Conservation (phyloP, 164 flowering plant species). For the Magnolia officinalis region DNA sequence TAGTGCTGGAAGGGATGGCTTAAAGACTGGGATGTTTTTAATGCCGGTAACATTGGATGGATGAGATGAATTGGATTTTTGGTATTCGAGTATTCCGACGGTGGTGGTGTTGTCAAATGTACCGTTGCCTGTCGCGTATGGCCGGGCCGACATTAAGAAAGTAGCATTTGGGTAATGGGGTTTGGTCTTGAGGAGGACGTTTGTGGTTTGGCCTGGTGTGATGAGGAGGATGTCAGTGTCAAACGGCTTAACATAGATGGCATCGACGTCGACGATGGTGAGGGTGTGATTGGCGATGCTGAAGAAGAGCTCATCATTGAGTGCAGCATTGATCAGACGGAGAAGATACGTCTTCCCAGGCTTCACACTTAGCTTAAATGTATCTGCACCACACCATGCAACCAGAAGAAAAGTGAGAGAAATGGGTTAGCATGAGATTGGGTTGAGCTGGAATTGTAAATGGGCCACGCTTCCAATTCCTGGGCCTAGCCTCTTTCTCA, state of each 20-base stretch:
- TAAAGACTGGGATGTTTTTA: constrained; percentile 2
- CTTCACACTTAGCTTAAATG: constrained; percentile 62
- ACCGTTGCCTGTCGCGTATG: constrained; percentile 38
- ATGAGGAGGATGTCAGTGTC: constrained; percentile 32
- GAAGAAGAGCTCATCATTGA: constrained; percentile 78
- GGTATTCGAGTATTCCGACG: constrained; percentile 36
- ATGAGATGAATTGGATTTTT: background rate
- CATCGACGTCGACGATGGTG: constrained; percentile 66
- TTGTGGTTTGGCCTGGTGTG: constrained; percentile 59
- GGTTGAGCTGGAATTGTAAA: no score
- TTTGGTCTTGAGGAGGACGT: constrained; percentile 46
- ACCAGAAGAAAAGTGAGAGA: background rate
- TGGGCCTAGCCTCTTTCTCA: background rate
- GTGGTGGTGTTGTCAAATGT: constrained; percentile 47
- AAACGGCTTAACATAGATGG: constrained; percentile 65
- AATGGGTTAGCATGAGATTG: no score
- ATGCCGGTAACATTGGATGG: background rate
- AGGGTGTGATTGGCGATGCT: constrained; percentile 67
- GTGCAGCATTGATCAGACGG: constrained; percentile 74
- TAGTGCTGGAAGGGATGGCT: constrained; percentile 20
- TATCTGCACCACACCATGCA: constrained; percentile 39
- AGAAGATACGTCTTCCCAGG: constrained; percentile 72
- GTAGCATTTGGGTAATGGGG: constrained; percentile 31
- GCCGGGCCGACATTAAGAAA: constrained; percentile 46
- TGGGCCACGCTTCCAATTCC: background rate